These are phyloP conservation scores for Knufia fluminis DNA, from an alignment of 2,329 filamentous ascomycete genomes.

Conservation along the genomic window DNA sequence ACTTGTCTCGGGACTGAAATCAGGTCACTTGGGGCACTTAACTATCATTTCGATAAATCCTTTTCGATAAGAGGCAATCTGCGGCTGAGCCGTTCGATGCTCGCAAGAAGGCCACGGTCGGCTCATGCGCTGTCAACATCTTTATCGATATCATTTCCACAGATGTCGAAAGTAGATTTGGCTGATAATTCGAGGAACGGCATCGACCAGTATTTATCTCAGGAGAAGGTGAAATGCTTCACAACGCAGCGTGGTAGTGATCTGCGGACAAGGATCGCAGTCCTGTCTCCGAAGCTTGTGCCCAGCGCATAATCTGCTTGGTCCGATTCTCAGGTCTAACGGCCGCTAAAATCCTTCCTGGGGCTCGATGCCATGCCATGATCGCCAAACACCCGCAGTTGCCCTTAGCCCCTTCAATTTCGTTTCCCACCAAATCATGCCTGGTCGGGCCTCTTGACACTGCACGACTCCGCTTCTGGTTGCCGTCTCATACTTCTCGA, in stretches of 20 bases:
- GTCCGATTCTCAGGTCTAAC: not conserved
- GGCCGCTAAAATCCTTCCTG: not conserved
- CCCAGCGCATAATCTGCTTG: not conserved
- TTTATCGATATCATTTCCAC: not conserved
- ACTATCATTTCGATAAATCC: too few species aligned
- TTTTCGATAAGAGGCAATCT: too few species aligned
- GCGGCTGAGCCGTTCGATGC: too few species aligned
- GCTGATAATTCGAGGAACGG: not conserved
- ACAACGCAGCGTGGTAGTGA: not conserved
- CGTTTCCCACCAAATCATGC: slow-evolving; percentile 1
- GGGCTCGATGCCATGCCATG: slow-evolving; percentile 1
- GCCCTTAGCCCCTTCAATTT: slow-evolving; percentile 1
- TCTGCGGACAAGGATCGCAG: not conserved
- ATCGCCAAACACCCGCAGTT: not conserved
- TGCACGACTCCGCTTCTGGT: not conserved
- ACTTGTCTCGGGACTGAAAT: too few species aligned
- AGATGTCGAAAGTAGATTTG: too few species aligned
- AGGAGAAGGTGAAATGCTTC: not conserved
- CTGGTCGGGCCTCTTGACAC: not conserved
- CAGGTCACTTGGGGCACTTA: too few species aligned
- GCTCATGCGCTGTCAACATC: not conserved
- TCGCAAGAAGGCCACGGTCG: too few species aligned
- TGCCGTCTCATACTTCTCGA: not conserved
- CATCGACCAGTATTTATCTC: not conserved
- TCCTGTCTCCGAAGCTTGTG: not conserved